phyloP scores from a whole-genome alignment of 1,139 yeast genomes.

The Hyphopichia wangnamkhiaoensis region DNA sequence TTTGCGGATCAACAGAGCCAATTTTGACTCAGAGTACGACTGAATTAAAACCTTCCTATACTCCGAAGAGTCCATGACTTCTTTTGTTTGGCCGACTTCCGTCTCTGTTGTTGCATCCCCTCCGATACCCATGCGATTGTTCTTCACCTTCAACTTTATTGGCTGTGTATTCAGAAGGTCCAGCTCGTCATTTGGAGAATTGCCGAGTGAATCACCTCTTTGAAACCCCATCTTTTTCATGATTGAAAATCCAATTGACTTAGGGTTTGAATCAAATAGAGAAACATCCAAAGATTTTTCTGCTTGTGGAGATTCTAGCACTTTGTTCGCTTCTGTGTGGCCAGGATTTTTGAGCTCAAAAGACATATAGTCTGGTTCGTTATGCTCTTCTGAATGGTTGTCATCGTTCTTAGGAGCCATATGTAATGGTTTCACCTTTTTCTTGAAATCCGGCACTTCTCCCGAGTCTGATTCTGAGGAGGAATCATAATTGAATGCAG shows the following conservation, averaged over 20 bases:
- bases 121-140: slow-evolving; percentile 13
- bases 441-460: no score
- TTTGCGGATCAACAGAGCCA: slow-evolving; percentile 8
- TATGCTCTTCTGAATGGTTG: no score
- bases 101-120: slow-evolving; percentile 5
- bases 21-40: slow-evolving; percentile 3
- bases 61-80: slow-evolving; percentile 3
- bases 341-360: not conserved
- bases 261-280: slow-evolving; percentile 5
- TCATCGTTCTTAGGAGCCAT: no score
- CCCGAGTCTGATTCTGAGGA: no score
- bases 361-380: no score
- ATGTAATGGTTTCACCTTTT: no score
- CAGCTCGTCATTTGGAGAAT: slow-evolving; percentile 6
- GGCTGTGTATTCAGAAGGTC: slow-evolving; percentile 21
- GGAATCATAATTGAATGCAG: no score
- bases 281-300: slow-evolving; percentile 4
- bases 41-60: slow-evolving; percentile 4
- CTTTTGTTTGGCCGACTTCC: slow-evolving; percentile 2
- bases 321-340: not conserved
- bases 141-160: slow-evolving; percentile 10
- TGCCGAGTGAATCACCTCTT: slow-evolving; percentile 46
- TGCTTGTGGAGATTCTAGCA: no score
- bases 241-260: slow-evolving; percentile 48
- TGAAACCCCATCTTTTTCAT: slow-evolving; percentile 61